Base-by-base conservation (phyloP, 2,329 filamentous ascomycete species). In the Proliferodiscus dingleyae region DNA sequence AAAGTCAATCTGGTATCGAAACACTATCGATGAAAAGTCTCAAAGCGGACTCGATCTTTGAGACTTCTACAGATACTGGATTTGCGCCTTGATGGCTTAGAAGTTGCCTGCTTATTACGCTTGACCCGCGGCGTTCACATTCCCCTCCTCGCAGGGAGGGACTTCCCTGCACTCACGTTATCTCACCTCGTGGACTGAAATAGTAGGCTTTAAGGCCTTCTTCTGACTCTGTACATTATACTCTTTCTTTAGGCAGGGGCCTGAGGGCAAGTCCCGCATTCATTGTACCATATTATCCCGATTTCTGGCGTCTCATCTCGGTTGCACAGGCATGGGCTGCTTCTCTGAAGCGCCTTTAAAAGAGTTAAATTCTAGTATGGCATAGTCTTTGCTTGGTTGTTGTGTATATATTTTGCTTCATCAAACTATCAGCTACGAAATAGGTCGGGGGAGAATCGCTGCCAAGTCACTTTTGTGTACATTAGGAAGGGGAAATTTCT, bases 61-160 rank as follows among this genome's bases (percentile, higher is more conserved):
- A n/a, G n/a, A n/a, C n/a, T n/a, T n/a, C n/a, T n/a, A n/a, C n/a
- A n/a, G n/a, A n/a, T 51, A 45, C 37, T 43, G 18, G 37, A 39
- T 47, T 46, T 46, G 49, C 45, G 24, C 49, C 50, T 43, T 41
- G 51, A 46, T 47, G 48, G 48, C 45, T 51, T 52, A 48, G 32
- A 55, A 53, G 55, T 56, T 57, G 55, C 54, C 54, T 52, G 49
- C 44, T 53, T 55, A 45, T 38, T 47, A 44, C 36, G 41, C 43
- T 32, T 42, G 44, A 43, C n/a, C 32, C 40, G 29, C 32, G 44
- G 26, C 36, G 13, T 34, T 43, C 45, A 22, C 30, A n/a, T 44
- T 41, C 36, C 37, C 13, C n/a, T 22, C 19, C 15, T 16, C 22
- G 29, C 9, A 23, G 10, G 21, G n/a, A 26, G n/a, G 28, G 5